phyloP scores from a whole-genome alignment of 1,139 yeast genomes.

The Blastobotrys buckinghamii region DNA sequence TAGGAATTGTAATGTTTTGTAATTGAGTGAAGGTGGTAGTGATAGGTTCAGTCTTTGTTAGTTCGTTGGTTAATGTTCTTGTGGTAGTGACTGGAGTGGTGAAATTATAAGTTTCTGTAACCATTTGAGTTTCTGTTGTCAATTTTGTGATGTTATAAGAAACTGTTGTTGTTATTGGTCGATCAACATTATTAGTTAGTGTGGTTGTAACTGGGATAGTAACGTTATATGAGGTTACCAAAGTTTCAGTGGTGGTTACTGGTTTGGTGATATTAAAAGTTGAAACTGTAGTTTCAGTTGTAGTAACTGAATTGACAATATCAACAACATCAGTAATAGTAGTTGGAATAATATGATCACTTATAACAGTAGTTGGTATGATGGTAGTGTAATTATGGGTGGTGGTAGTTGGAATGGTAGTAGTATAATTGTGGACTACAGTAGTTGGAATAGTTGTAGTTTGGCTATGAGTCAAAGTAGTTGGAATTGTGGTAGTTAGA shows the following conservation, averaged over 20 bases:
- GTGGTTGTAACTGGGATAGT: neutral
- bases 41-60: neutral
- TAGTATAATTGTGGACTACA: too few species aligned
- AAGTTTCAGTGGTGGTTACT: neutral
- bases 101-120: neutral
- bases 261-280: neutral
- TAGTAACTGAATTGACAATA: too few species aligned
- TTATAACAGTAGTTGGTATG: too few species aligned
- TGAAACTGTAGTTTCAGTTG: neutral
- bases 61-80: neutral
- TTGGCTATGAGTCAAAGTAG: too few species aligned
- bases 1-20: neutral
- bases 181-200: neutral
- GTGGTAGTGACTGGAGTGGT: neutral
- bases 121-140: neutral
- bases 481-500: too few species aligned
- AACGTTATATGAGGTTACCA: neutral
- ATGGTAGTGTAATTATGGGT: neutral
- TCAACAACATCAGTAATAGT: too few species aligned
- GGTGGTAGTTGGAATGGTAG: neutral
- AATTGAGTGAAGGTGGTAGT: neutral
- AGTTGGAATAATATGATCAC: too few species aligned
- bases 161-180: neutral
- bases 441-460: too few species aligned
- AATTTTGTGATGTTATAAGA: neutral